Evolutionary conservation across 106 monocot genomes (phyloP), one percentile per base, ranked within the genome.

Genomic region (Chionographis japonica): DNA sequence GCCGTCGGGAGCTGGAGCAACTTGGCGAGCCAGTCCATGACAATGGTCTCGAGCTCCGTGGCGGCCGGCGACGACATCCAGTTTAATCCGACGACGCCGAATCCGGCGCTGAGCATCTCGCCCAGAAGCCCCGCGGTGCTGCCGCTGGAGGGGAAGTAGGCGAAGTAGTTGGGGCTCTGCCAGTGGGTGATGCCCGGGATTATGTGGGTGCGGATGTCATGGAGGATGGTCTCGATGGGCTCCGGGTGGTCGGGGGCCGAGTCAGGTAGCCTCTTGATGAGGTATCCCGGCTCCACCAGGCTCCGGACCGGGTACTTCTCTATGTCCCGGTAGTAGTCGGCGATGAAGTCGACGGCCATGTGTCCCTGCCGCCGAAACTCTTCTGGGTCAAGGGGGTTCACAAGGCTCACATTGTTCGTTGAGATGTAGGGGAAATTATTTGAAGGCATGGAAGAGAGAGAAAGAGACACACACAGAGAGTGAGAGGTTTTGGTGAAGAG

Each of bases 161-260:
- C 27, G 27, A 27, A 27, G 27, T 27, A 27, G 27, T 27, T 27
- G 40, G 81, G 81, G 61, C 67, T 76, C 61, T 65, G 60, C 81
- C 81, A 81, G 60, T 81, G 81, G 17, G 81, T 81, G 11, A 81
- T 8, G 52, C 81, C 81, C 3, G 76, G 76, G 37, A 81, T 40
- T 17, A 80, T 74, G 74, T 52, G 42, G 37, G 38, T 37, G 14
- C 38, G 53, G 63, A 80, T 50, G 40, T 80, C 79, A 4, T 63
- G 27, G 16, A 80, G 68, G 17, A 70, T 65, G 35, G 58, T 50
- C 4, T 56, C 75, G 16, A 80, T 35, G 37, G 64, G 60, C 66
- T 58, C 58, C 5, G 61, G 60, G 36, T 15, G 13, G 40, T 36
- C 4, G 36, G 75, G 67, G 12, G 75, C 51, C 5, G 60, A 7